Conservation (phyloP, 495 filamentous ascomycete species). For the Mytilinidion resinicola region DNA sequence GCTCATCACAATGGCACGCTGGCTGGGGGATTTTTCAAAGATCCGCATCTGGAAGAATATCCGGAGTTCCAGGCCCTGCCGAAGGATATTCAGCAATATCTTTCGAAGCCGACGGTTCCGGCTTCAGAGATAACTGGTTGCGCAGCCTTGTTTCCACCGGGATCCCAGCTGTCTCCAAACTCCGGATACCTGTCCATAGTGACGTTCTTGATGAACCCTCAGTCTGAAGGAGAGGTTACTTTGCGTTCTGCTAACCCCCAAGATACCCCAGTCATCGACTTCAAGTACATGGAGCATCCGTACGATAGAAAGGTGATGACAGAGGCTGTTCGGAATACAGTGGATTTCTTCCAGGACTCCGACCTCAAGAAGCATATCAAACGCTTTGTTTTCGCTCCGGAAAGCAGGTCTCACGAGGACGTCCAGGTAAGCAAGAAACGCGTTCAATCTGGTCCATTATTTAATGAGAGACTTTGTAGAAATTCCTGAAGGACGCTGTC, state of each 20-base stretch:
- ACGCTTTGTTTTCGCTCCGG: constrained; percentile 39
- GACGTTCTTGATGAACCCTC: constrained; percentile 24
- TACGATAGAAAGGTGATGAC: constrained; percentile 52
- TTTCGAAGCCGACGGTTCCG: constrained; percentile 10
- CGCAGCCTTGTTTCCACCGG: constrained; percentile 5
- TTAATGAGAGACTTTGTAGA: background rate
- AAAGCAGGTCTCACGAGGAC: constrained; percentile 50
- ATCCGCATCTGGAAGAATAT: constrained; percentile 9
- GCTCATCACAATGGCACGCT: constrained; percentile 7
- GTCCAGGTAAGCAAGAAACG: constrained; percentile 44
- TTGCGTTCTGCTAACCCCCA: constrained; percentile 12
- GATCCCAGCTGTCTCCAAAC: constrained; percentile 5
- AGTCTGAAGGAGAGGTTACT: constrained; percentile 17
- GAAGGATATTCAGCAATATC: constrained; percentile 10
- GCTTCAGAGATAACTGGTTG: constrained; percentile 8
- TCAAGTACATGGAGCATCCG: constrained; percentile 34
- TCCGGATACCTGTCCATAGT: constrained; percentile 8
- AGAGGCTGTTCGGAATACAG: constrained; percentile 45
- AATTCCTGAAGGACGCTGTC: constrained; percentile 9
- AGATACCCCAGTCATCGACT: constrained; percentile 21
- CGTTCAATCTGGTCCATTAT: background rate
- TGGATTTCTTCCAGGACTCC: constrained; percentile 42
- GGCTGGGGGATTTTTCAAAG: constrained; percentile 17
- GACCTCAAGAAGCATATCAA: constrained; percentile 45
- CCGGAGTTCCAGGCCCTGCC: constrained; percentile 15